phyloP scores from a whole-genome alignment of 306 rosid species.

The Fragaria ananassa region DNA sequence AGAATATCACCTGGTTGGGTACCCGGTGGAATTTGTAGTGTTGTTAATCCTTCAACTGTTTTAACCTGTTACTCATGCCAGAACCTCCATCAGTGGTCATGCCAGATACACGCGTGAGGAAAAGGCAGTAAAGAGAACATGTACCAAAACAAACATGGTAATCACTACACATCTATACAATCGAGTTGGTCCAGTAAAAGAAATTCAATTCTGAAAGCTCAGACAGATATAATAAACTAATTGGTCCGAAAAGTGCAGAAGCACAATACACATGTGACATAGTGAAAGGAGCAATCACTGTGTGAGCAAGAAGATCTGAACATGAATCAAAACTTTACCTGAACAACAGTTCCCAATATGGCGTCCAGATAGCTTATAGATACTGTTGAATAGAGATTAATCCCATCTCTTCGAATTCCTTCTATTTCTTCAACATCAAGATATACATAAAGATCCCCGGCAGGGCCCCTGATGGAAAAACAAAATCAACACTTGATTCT shows the following conservation, averaged over 20 bases:
- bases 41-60: constrained; percentile 78
- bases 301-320: neutral
- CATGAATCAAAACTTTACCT: constrained; percentile 38
- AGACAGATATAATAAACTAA: neutral
- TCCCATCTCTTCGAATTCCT: constrained; percentile 90
- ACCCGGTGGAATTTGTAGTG: constrained; percentile 81
- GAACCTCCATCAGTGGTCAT: constrained; percentile 25
- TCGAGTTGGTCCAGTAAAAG: neutral
- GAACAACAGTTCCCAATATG: constrained; percentile 68
- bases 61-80: constrained; percentile 57
- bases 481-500: constrained; percentile 28
- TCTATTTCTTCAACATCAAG: constrained; percentile 74
- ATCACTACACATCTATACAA: neutral
- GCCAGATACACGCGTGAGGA: constrained; percentile 7
- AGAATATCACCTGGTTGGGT: constrained; percentile 90
- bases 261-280: neutral
- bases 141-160: neutral
- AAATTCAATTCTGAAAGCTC: neutral
- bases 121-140: neutral
- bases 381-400: constrained; percentile 70
- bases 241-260: neutral
- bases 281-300: neutral
- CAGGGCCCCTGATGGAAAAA: constrained; percentile 74
- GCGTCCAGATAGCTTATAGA: constrained; percentile 81
- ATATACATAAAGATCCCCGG: constrained; percentile 91